phyloP scores from a whole-genome alignment of 768 basidiomycete genomes.

The Rhodotorula babjevae region DNA sequence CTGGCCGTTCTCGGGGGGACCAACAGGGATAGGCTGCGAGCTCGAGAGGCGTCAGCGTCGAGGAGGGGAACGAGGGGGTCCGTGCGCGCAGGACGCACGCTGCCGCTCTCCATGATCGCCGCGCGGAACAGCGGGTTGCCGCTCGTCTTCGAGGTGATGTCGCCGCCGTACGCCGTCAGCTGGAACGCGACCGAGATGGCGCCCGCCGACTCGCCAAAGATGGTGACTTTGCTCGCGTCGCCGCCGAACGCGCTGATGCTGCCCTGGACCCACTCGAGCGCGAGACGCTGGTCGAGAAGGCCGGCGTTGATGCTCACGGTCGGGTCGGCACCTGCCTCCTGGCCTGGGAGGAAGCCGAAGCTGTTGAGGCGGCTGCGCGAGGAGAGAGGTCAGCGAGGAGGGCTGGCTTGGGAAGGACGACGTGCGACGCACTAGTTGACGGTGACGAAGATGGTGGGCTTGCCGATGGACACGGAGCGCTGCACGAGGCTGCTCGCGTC shows the following conservation, averaged over 20 bases:
- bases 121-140: background rate
- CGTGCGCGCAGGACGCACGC: background rate
- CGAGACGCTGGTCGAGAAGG: constrained; percentile 46
- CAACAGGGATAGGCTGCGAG: constrained; percentile 7
- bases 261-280: constrained; percentile 59
- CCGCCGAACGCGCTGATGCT: constrained; percentile 14
- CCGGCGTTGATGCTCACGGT: constrained; percentile 21
- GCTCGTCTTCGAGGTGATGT: background rate
- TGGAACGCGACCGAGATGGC: background rate
- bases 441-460: constrained; percentile 51
- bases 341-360: constrained; percentile 54
- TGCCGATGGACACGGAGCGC: constrained; percentile 41
- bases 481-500: constrained; percentile 42
- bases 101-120: constrained; percentile 7
- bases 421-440: constrained; percentile 50
- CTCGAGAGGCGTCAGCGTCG: constrained; percentile 47
- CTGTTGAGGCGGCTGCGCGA: constrained; percentile 52
- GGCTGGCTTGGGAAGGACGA: background rate
- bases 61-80: too few species aligned
- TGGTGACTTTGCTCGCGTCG: background rate
- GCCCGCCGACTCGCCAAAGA: constrained; percentile 5
- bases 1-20: background rate
- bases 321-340: constrained; percentile 46
- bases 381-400: constrained; percentile 49
- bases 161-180: constrained; percentile 4